phyloP scores from a whole-genome alignment of 176 grass and related monocot genomes.

The Oryza glaberrima region DNA sequence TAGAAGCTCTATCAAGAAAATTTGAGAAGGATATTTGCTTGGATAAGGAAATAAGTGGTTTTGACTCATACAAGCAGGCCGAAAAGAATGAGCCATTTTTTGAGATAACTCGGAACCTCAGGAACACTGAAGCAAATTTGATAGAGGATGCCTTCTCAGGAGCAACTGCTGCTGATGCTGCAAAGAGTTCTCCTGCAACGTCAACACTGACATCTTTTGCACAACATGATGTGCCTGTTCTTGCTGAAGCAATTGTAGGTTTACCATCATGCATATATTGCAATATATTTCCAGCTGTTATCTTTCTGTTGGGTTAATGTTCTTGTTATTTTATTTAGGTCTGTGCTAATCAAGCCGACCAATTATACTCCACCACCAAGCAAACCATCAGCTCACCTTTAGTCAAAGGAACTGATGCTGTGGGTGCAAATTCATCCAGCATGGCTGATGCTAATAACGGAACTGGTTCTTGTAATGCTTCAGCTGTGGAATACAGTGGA shows the following conservation, averaged over 20 bases:
- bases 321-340: slow-evolving; percentile 32
- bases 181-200: slow-evolving; percentile 32
- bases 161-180: slow-evolving; percentile 31
- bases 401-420: slow-evolving; percentile 33
- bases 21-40: slow-evolving; percentile 59
- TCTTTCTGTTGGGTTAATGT: slow-evolving; percentile 14
- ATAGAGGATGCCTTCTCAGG: slow-evolving; percentile 32
- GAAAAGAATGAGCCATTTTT: slow-evolving; percentile 33
- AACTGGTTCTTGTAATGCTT: slow-evolving; percentile 48
- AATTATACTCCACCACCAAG: slow-evolving; percentile 24
- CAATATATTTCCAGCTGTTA: slow-evolving; percentile 24
- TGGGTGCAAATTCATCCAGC: slow-evolving; percentile 32
- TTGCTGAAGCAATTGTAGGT: slow-evolving; percentile 50
- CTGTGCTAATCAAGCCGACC: slow-evolving; percentile 18
- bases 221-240: slow-evolving; percentile 7
- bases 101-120: slow-evolving; percentile 20
- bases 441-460: slow-evolving; percentile 39
- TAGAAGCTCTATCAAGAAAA: slow-evolving; percentile 71
- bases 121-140: slow-evolving; percentile 25
- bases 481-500: slow-evolving; percentile 52
- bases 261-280: background rate
- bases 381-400: slow-evolving; percentile 25
- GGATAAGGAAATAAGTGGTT: slow-evolving; percentile 42
- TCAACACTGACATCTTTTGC: slow-evolving; percentile 39
- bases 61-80: slow-evolving; percentile 40